These are phyloP conservation scores for Diospyros kaki DNA, from an alignment of 148 eudicot genomes.

Conservation along the genomic window DNA sequence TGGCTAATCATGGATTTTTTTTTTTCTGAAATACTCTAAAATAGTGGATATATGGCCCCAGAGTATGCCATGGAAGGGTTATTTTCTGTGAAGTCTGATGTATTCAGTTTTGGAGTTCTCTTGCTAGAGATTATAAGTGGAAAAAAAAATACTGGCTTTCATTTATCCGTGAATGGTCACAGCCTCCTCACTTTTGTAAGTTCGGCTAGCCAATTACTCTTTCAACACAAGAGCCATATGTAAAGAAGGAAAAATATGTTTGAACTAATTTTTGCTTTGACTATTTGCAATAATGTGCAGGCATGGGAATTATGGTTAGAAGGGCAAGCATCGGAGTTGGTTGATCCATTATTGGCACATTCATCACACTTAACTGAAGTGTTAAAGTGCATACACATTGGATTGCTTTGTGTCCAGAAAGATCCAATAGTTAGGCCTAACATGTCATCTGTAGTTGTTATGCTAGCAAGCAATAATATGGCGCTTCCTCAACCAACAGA, in stretches of 20 bases:
- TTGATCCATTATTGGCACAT: conserved; percentile 22
- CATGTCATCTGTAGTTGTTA: conserved; percentile 28
- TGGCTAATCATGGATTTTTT: background rate
- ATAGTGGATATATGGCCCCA: conserved; percentile 48
- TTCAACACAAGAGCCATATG: no score
- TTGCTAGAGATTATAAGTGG: conserved; percentile 36
- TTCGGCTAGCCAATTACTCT: background rate
- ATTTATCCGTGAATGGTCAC: conserved; percentile 7
- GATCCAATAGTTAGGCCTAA: conserved; percentile 30
- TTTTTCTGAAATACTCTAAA: background rate
- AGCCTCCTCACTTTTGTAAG: conserved; percentile 33
- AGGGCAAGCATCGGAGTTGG: conserved; percentile 21
- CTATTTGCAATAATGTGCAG: conserved; percentile 8
- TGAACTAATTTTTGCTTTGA: no score
- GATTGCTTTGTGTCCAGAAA: conserved; percentile 42
- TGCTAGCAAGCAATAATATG: conserved; percentile 24
- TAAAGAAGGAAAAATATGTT: no score
- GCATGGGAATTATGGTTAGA: conserved; percentile 37
- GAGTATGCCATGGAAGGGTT: conserved; percentile 39
- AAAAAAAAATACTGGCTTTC: conserved; percentile 21
- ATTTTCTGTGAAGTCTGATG: conserved; percentile 36
- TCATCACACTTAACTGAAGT: conserved; percentile 15
- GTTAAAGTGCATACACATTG: conserved; percentile 33
- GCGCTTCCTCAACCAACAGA: conserved; percentile 23
- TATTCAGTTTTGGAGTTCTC: conserved; percentile 39